A percentile compares a stretch with the other conserved stretches of the same genome.
phyloP scores from a whole-genome alignment of 2,329 filamentous ascomycete species.

The Fusarium mangiferae region DNA sequence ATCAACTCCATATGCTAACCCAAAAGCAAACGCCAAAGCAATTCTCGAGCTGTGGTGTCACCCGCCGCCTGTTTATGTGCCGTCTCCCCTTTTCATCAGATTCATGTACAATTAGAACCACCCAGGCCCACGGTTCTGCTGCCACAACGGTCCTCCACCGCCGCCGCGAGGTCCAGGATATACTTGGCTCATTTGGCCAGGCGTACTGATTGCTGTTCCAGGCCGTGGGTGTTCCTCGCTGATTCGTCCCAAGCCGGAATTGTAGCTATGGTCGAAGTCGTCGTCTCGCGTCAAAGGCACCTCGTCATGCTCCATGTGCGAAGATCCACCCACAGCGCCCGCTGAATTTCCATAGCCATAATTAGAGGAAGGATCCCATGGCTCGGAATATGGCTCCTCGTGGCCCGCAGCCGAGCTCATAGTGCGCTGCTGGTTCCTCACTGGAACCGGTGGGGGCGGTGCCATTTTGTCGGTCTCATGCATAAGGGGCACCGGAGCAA shows the following conservation, averaged over 20 bases:
- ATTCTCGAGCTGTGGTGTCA: neutral
- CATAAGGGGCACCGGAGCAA: constrained; percentile 45
- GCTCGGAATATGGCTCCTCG: constrained; percentile 30
- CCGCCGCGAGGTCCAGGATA: constrained; percentile 40
- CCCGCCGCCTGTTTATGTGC: constrained; percentile 4
- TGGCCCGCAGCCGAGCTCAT: constrained; percentile 29
- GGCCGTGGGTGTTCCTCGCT: constrained; percentile 47
- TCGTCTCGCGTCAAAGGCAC: constrained; percentile 55
- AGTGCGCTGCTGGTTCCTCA: constrained; percentile 26
- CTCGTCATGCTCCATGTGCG: constrained; percentile 48
- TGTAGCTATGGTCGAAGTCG: constrained; percentile 57
- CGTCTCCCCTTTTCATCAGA: constrained; percentile 1
- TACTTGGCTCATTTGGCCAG: constrained; percentile 33
- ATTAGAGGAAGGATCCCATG: constrained; percentile 25
- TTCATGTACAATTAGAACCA: constrained; percentile 53
- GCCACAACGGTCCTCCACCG: constrained; percentile 60
- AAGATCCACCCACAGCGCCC: constrained; percentile 39
- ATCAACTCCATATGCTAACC: constrained; percentile 29
- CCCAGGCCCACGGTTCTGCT: constrained; percentile 62
- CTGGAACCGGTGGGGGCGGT: constrained; percentile 29
- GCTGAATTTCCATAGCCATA: constrained; percentile 30
- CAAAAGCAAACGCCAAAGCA: neutral
- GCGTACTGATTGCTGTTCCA: constrained; percentile 32
- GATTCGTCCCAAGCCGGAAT: constrained; percentile 53
- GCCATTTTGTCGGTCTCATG: constrained; percentile 41